Evolutionary conservation across 805 yeast genomes (phyloP), one percentile per base, ranked within the genome.

Genomic region (Yamadazyma endophytica): DNA sequence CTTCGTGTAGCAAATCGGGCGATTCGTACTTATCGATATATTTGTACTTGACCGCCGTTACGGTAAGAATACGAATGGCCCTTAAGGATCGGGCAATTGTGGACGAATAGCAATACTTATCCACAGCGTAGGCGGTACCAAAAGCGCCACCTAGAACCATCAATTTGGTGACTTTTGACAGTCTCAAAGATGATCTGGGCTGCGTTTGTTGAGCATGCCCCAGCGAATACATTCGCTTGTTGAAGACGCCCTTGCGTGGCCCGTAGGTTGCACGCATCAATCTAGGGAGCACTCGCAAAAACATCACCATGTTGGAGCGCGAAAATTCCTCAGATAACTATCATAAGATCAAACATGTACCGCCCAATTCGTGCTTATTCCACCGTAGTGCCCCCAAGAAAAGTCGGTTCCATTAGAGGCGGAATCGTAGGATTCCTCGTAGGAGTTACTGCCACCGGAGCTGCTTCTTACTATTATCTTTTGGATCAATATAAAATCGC

Each of bases 401-500:
- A 50, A 39, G 52, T 62, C 6, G 71, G 70, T 6, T 58, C 69
- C 17, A 49, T 66, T 42, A 61, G 65, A 50, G 70, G 71, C 13
- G 75, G 73, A 4, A 64, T 86, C 40, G 62, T 84, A 33, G 96
- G 96, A 2, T 87, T 86, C 58, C 69, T 86, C 33, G 64, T 79
- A 18, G 95, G 96, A 26, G 82, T 81, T 22, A 66, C 86, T 14
- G 54, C 72, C 40, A 82, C 95, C 12, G 89, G 94, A 2, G 73
- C 72, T 33, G 83, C 76, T 6, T 78, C 89, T 11, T 86, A 86
- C 65, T 81, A 76, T 55, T 86, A 84, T 58, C 66, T 84, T 43
- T 58, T 84, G 36, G 92, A 85, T 49, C 83, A 82, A 56, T 84
- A 83, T 69, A 78, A 80, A 54, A 65, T 71, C 39, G 74, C 90